phyloP scores from a whole-genome alignment of 83 land plant genomes.

The Diphasiastrum complanatum region DNA sequence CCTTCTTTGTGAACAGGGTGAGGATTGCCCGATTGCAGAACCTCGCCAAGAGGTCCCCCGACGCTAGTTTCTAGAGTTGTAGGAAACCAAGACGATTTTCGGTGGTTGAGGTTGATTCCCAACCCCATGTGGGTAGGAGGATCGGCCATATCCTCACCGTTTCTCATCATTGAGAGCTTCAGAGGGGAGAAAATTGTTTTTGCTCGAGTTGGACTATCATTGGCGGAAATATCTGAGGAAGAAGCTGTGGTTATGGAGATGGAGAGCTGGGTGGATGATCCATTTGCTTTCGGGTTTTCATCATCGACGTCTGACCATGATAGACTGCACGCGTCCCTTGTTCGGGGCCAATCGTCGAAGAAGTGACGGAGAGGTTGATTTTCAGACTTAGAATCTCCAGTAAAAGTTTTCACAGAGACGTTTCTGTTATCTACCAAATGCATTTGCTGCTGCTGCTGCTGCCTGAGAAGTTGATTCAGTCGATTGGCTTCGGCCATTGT shows the following conservation, averaged over 20 bases:
- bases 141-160: constrained; percentile 25
- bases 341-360: constrained; percentile 51
- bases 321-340: constrained; percentile 25
- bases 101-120: constrained; percentile 1
- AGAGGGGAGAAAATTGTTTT: constrained; percentile 45
- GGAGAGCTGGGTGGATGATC: constrained; percentile 44
- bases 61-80: constrained; percentile 50
- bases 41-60: constrained; percentile 80
- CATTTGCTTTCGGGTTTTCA: constrained; percentile 17
- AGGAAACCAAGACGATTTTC: constrained; percentile 30
- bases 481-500: too few species aligned
- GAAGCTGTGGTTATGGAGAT: constrained; percentile 46
- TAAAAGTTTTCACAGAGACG: neutral
- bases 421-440: constrained; percentile 10
- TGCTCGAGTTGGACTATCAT: constrained; percentile 24
- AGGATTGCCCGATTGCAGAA: constrained; percentile 27
- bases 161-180: constrained; percentile 25
- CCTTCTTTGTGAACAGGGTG: too few species aligned
- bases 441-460: constrained; percentile 11
- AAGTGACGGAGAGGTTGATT: constrained; percentile 40
- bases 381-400: constrained; percentile 14
- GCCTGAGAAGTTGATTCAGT: too few species aligned
- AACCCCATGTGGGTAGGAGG: constrained; percentile 25
- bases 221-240: constrained; percentile 40
- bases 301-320: constrained; percentile 42